A percentile compares a stretch with the other conserved stretches of the same genome.
Conservation (phyloP, 805 yeast species). For the Ogataea nakhonphanomensis region DNA sequence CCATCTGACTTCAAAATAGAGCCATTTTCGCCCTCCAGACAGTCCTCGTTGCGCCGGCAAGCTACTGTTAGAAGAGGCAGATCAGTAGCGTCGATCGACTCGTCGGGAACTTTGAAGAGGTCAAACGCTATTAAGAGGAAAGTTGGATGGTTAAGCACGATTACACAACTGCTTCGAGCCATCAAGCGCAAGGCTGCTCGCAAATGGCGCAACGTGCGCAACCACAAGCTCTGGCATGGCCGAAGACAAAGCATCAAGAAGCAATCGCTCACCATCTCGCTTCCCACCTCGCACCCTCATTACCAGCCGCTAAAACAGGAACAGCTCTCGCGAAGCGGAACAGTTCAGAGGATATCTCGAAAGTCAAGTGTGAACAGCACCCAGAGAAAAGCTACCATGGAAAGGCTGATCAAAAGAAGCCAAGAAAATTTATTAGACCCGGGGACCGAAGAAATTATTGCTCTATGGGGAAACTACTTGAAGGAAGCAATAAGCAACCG, state of each 20-base stretch:
- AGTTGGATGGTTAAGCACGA: constrained; percentile 27
- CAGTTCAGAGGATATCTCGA: not conserved
- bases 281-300: not conserved
- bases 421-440: constrained; percentile 9
- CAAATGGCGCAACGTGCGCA: constrained; percentile 22
- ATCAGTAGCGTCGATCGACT: not conserved
- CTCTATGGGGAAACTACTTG: constrained; percentile 30
- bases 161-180: constrained; percentile 14
- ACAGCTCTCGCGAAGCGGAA: constrained; percentile 1
- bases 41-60: constrained; percentile 6
- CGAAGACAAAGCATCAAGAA: not conserved
- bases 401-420: constrained; percentile 2
- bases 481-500: constrained; percentile 25
- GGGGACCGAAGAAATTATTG: constrained; percentile 13
- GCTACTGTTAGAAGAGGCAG: not conserved
- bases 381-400: constrained; percentile 1
- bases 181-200: constrained; percentile 13
- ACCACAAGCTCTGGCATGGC: constrained; percentile 5
- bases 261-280: not conserved
- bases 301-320: not conserved
- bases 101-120: constrained; percentile 23
- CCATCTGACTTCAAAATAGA: not conserved
- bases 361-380: not conserved
- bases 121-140: constrained; percentile 33
- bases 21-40: not conserved